phyloP scores from a whole-genome alignment of 169 alveolate genomes.

The Eimeria mitis region DNA sequence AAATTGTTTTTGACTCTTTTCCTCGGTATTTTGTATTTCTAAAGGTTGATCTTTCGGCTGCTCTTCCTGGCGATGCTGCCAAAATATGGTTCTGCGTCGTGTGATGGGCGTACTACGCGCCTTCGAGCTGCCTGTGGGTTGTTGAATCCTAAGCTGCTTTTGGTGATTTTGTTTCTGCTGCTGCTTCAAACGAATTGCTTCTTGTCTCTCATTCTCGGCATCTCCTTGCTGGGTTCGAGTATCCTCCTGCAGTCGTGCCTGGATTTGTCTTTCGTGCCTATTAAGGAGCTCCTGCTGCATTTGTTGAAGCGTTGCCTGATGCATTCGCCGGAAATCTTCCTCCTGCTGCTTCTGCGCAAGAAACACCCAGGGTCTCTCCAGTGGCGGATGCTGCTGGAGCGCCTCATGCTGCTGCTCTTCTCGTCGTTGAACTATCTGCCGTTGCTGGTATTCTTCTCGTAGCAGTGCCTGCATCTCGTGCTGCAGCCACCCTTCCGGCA shows the following conservation, averaged over 20 bases:
- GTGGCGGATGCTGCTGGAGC: constrained; percentile 53
- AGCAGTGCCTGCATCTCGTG: constrained; percentile 53
- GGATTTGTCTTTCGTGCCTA: constrained; percentile 3
- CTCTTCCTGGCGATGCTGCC: not conserved
- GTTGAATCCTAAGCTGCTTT: not conserved
- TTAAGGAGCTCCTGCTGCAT: constrained; percentile 1
- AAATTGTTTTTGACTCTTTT: not conserved
- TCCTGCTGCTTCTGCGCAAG: constrained; percentile 29
- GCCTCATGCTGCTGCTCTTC: constrained; percentile 47
- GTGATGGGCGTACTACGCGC: not conserved
- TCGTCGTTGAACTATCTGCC: constrained; percentile 54
- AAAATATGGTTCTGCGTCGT: not conserved
- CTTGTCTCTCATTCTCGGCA: not conserved
- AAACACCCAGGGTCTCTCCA: constrained; percentile 27
- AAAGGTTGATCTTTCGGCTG: not conserved
- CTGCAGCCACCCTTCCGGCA: constrained; percentile 43
- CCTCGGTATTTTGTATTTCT: not conserved
- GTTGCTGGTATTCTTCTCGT: constrained; percentile 22
- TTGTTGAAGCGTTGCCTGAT: not conserved
- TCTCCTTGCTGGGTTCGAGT: not conserved
- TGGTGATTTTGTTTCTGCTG: not conserved
- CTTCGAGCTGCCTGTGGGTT: not conserved
- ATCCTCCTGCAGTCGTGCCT: constrained; percentile 17
- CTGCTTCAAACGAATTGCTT: not conserved
- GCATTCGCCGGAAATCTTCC: not conserved